Percentiles rank a stretch among this genome's conserved stretches.
phyloP scores from a whole-genome alignment of 2,329 filamentous ascomycete genomes.

The Colletotrichum filicis region DNA sequence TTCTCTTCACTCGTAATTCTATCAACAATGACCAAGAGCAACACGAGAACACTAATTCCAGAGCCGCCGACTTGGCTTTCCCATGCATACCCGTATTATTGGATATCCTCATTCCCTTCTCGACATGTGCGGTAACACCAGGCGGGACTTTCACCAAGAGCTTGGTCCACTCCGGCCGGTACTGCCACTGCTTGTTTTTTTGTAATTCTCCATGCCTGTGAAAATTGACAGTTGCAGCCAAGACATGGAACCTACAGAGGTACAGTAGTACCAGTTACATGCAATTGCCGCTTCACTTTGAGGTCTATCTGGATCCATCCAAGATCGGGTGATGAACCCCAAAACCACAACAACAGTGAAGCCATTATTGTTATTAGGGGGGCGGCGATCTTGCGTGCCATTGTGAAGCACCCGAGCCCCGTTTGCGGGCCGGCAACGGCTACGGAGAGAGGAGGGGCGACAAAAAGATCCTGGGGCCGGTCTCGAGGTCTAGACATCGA shows the following conservation, averaged over 20 bases:
- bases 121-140: neutral
- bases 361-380: neutral
- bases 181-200: neutral
- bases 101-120: neutral
- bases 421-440: neutral
- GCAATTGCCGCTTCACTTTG: neutral
- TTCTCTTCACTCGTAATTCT: constrained; percentile 10
- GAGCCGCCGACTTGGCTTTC: constrained; percentile 20
- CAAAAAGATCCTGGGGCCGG: neutral
- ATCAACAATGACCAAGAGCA: neutral
- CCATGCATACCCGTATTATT: neutral
- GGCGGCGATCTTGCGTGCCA: neutral
- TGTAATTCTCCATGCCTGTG: neutral
- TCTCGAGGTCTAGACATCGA: constrained; percentile 1
- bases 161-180: constrained; percentile 13
- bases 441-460: neutral
- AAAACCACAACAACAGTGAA: neutral
- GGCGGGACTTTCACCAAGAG: constrained; percentile 6
- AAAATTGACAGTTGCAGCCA: constrained; percentile 13
- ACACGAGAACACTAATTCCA: neutral
- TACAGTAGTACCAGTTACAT: neutral
- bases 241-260: constrained; percentile 7
- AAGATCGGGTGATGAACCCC: neutral
- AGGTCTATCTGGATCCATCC: neutral
- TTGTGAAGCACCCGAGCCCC: neutral